phyloP scores from a whole-genome alignment of 306 rosid species.

The Ammopiptanthus mongolicus region DNA sequence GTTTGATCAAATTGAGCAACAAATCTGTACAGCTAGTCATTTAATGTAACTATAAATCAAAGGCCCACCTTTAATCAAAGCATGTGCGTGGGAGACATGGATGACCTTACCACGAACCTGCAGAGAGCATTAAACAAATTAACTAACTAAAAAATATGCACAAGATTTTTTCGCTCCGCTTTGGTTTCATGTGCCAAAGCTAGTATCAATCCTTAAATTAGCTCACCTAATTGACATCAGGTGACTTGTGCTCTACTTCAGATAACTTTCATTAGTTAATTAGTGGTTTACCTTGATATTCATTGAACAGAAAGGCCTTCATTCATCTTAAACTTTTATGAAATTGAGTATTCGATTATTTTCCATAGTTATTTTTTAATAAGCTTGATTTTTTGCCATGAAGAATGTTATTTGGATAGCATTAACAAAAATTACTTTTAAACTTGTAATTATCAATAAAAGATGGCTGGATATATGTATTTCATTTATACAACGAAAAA shows the following conservation, averaged over 20 bases:
- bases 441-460: too few relatives aligned
- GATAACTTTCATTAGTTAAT: too few relatives aligned
- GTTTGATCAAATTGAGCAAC: background rate
- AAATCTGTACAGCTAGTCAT: background rate
- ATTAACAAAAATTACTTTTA: too few relatives aligned
- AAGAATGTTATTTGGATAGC: background rate
- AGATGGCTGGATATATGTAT: background rate
- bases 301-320: background rate
- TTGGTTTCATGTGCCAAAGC: background rate
- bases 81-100: background rate
- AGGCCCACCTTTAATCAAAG: background rate
- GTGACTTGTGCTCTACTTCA: too few relatives aligned
- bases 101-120: background rate
- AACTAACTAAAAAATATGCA: background rate
- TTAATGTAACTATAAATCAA: background rate
- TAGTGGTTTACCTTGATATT: background rate
- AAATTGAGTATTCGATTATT: too few relatives aligned
- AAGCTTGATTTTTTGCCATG: background rate
- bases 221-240: too few relatives aligned
- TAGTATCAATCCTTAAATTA: background rate
- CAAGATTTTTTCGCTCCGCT: background rate
- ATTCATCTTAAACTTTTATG: background rate
- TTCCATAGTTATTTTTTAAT: too few relatives aligned
- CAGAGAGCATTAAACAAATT: background rate
- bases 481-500: background rate